Conservation (phyloP, 78 protist genomes). For the Dictyostelium brefeldianum region DNA sequence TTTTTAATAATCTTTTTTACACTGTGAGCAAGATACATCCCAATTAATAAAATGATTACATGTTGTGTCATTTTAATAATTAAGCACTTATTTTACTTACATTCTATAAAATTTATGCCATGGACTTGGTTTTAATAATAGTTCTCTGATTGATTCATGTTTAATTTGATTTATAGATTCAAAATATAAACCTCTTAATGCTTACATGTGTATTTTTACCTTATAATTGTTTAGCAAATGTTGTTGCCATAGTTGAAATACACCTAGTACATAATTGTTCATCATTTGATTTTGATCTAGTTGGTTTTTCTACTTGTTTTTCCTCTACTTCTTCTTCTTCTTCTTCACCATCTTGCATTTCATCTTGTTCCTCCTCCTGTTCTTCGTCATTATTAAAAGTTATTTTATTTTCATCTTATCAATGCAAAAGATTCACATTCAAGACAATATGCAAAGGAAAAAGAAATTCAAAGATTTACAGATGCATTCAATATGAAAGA, state of each 20-base stretch:
- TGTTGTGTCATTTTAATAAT: too few relatives aligned
- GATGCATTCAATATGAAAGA: slow-evolving; percentile 47
- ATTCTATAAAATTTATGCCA: slow-evolving; percentile 44
- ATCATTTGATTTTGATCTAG: neutral
- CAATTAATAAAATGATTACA: too few relatives aligned
- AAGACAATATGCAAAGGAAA: slow-evolving; percentile 35
- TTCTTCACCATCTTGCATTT: neutral
- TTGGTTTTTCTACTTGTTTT: neutral
- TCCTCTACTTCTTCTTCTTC: slow-evolving; percentile 5
- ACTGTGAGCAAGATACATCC: too few relatives aligned
- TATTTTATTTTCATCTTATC: neutral
- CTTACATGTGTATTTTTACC: neutral
- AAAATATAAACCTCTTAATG: slow-evolving; percentile 37
- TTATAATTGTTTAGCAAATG: slow-evolving; percentile 16
- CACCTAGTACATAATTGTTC: slow-evolving; percentile 17
- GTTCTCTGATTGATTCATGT: slow-evolving; percentile 28
- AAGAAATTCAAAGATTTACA: slow-evolving; percentile 46
- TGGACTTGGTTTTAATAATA: slow-evolving; percentile 24
- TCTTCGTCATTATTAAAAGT: neutral
- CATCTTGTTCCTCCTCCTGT: neutral
- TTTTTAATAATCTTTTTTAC: slow-evolving; percentile 20
- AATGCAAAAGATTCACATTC: slow-evolving; percentile 26
- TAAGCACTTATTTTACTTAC: too few relatives aligned
- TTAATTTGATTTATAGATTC: slow-evolving; percentile 35
- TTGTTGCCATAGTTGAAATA: slow-evolving; percentile 37